phyloP scores from a whole-genome alignment of 192 early-diverging fungal species.

The Umbelopsis vinacea region DNA sequence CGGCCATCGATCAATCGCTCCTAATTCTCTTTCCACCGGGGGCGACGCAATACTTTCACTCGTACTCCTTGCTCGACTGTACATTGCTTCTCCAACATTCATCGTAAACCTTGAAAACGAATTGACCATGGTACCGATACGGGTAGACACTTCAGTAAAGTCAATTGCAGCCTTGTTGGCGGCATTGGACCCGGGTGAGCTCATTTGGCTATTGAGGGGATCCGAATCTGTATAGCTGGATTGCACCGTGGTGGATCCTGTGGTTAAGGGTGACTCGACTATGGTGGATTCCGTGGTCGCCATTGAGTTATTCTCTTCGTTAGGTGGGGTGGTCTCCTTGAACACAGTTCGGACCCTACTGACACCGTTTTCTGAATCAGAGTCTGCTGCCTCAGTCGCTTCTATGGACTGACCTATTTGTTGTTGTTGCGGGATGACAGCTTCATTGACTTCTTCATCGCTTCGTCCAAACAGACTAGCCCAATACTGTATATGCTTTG shows the following conservation, averaged over 20 bases:
- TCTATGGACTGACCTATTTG: background rate
- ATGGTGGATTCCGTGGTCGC: background rate
- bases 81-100: conserved; percentile 16
- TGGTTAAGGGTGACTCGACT: background rate
- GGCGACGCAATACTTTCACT: background rate
- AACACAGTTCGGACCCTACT: background rate
- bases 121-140: conserved; percentile 19
- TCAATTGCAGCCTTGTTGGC: background rate
- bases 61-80: conserved; percentile 9
- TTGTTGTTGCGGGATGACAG: background rate
- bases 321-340: background rate
- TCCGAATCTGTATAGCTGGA: conserved; percentile 11
- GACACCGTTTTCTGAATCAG: background rate
- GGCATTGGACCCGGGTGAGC: background rate
- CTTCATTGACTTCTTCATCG: conserved; percentile 57
- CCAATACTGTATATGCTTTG: conserved; percentile 75
- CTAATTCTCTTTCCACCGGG: conserved; percentile 8
- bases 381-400: background rate
- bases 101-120: conserved; percentile 8
- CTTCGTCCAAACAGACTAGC: conserved; percentile 63
- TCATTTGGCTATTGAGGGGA: background rate
- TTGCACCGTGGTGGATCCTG: background rate
- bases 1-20: background rate
- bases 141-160: conserved; percentile 8
- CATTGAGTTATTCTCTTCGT: background rate